A percentile compares a stretch with the other conserved stretches of the same genome.
Conservation (phyloP, 768 basidiomycete species). For the Lactarius hatsudake region DNA sequence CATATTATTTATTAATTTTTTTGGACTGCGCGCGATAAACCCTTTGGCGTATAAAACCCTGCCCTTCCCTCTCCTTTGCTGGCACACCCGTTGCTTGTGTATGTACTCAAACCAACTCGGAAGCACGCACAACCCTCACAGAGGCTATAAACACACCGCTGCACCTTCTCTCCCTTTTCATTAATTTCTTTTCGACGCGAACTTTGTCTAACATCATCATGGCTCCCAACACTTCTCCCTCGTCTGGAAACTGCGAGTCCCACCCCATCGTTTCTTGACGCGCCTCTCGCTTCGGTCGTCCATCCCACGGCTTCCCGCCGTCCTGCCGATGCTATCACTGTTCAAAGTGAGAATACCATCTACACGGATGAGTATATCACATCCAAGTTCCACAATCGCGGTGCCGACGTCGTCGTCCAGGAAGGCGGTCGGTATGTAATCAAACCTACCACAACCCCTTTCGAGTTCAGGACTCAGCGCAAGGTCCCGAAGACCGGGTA, state of each 20-base stretch:
- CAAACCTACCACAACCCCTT: conserved; percentile 74
- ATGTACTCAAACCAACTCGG: conserved; percentile 97
- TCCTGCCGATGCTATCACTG: conserved; percentile 63
- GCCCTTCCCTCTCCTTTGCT: not conserved
- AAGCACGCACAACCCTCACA: conserved; percentile 82
- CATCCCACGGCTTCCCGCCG: conserved; percentile 87
- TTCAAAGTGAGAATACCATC: conserved; percentile 75
- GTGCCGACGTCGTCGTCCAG: conserved; percentile 60
- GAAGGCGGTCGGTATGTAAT: conserved; percentile 73
- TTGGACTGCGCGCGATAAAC: not conserved
- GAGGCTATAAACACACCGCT: conserved; percentile 82
- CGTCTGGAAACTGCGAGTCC: conserved; percentile 52
- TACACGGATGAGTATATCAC: conserved; percentile 85
- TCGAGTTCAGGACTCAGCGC: conserved; percentile 88
- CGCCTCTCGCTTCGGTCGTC: conserved; percentile 65
- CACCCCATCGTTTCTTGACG: conserved; percentile 67
- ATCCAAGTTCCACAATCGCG: conserved; percentile 77
- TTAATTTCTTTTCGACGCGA: conserved; percentile 33
- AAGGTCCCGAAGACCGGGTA: conserved; percentile 91
- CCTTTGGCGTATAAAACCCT: conserved; percentile 15
- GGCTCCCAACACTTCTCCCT: conserved; percentile 48
- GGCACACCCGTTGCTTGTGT: conserved; percentile 39
- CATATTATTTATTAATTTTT: conserved; percentile 1
- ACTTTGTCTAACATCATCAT: conserved; percentile 37
- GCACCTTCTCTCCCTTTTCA: conserved; percentile 54